Conservation (phyloP, 768 basidiomycete genomes). For the Punctularia strigosozonata region DNA sequence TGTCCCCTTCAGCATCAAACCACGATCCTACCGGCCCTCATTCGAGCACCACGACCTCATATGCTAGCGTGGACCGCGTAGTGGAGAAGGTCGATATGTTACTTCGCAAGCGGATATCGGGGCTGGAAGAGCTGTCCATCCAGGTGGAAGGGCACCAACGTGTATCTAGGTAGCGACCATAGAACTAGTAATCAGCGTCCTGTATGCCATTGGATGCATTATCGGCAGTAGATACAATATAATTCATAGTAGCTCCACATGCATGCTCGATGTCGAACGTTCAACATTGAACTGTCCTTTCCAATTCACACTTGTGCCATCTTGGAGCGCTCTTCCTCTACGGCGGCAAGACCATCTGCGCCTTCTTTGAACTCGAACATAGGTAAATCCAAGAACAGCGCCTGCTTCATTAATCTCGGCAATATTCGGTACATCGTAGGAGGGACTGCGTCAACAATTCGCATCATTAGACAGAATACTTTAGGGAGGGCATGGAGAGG, state of each 20-base stretch:
- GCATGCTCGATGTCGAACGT: too few species aligned
- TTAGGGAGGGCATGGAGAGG: too few species aligned
- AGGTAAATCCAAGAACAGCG: slow-evolving; percentile 48
- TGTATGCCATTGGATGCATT: too few species aligned
- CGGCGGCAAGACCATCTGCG: background rate
- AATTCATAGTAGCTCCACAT: too few species aligned
- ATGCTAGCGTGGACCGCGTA: slow-evolving; percentile 57
- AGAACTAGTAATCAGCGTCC: too few species aligned
- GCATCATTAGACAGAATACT: too few species aligned
- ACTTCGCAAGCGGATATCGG: slow-evolving; percentile 61
- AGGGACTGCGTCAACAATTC: too few species aligned
- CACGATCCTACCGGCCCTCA: slow-evolving; percentile 45
- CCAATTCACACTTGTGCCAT: too few species aligned
- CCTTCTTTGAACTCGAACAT: slow-evolving; percentile 39
- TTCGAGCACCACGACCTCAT: slow-evolving; percentile 33
- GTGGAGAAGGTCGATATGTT: slow-evolving; percentile 65
- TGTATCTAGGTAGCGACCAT: too few species aligned
- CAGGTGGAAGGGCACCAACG: slow-evolving; percentile 73
- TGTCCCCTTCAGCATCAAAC: slow-evolving; percentile 50
- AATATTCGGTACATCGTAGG: slow-evolving; percentile 39
- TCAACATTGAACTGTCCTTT: too few species aligned
- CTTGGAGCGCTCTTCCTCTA: background rate
- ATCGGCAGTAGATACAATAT: too few species aligned
- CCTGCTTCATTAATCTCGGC: slow-evolving; percentile 39
- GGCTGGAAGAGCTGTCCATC: slow-evolving; percentile 82